Base-by-base conservation (phyloP, 1,284 basidiomycete species). In the Coniophora puteana region DNA sequence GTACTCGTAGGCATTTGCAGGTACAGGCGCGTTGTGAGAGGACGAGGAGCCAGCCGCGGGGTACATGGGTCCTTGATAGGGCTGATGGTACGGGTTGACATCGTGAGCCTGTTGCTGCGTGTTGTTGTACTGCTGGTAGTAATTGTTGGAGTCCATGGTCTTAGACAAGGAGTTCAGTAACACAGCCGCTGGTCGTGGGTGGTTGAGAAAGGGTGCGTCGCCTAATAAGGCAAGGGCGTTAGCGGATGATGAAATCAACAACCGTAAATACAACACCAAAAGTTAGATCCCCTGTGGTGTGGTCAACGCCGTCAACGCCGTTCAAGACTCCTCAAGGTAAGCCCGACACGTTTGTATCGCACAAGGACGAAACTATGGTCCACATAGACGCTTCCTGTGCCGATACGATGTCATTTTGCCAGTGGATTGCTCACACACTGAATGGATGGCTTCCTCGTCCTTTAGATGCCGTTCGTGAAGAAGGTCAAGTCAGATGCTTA, bases 401-500 rank as follows among this genome's bases (percentile, higher is more conserved):
- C 29, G 63, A 63, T 61, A 63, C 56, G 52, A 31, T 16, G n/a
- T 12, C n/a, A 36, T 23, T 4, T 23, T 32, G 3, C 17, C 24
- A 4, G 22, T 30, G 39, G 59, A 65, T 65, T 41, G 8, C 35
- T 12, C 26, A 10, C 18, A 45, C 8, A 12, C 47, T 65, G 45
- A 59, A n/a, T n/a, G n/a, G n/a, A n/a, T n/a, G n/a, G n/a, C 46
- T 40, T 20, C 8, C 29, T 22, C 12, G 23, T 40, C 35, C 47
- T 46, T 21, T 49, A 89, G 84, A 89, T 89, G 88, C 88, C 89
- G 45, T 89, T 92, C 73, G 82, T 91, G 69, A 90, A 92, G 71
- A 86, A 88, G 49, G 57, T 89, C 71, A 92, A 93, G 72, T 83
- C 83, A 52, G 82, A 80, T 62, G 87, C 94, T 57, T 98, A 98